Evolutionary conservation across 331 rosid species (phyloP).

Genomic region (Rosa hybrid): DNA sequence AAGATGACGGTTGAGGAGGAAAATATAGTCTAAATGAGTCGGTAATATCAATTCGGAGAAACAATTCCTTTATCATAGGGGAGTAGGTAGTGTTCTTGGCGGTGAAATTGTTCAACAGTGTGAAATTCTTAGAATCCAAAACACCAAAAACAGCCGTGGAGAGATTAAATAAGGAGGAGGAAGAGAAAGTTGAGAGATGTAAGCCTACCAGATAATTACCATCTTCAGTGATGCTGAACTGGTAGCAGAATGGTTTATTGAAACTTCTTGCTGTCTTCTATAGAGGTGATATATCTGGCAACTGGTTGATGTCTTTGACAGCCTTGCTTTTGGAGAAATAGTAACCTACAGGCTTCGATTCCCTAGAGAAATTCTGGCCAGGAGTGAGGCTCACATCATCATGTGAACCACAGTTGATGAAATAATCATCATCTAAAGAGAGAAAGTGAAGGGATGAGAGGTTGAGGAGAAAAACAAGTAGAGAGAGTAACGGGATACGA

Average conservation of each 20-base stretch:
- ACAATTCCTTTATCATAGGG: background rate
- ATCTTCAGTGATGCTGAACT: slow-evolving; percentile 9
- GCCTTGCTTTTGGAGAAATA: background rate
- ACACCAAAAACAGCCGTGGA: slow-evolving; percentile 19
- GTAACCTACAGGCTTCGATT: slow-evolving; percentile 14
- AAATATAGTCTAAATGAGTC: slow-evolving; percentile 32
- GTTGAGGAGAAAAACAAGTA: slow-evolving; percentile 12
- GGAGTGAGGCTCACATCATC: background rate
- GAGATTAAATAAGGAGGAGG: slow-evolving; percentile 1
- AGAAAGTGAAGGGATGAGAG: slow-evolving; percentile 23
- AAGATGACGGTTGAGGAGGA: slow-evolving; percentile 26
- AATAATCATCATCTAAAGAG: slow-evolving; percentile 32
- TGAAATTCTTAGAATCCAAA: slow-evolving; percentile 2
- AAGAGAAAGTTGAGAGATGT: slow-evolving; percentile 42
- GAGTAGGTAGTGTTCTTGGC: background rate
- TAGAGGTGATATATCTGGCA: slow-evolving; percentile 24
- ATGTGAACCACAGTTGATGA: slow-evolving; percentile 60
- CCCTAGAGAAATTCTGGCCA: slow-evolving; percentile 26
- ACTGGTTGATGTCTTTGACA: background rate
- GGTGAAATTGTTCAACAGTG: background rate
- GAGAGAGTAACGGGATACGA: background rate
- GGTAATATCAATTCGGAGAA: background rate
- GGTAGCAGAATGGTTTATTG: slow-evolving; percentile 13
- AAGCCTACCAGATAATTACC: slow-evolving; percentile 54
- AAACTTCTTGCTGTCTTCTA: slow-evolving; percentile 44